Base-by-base conservation (phyloP, 2,329 filamentous ascomycete genomes). In the Cyphellophora attinorum region DNA sequence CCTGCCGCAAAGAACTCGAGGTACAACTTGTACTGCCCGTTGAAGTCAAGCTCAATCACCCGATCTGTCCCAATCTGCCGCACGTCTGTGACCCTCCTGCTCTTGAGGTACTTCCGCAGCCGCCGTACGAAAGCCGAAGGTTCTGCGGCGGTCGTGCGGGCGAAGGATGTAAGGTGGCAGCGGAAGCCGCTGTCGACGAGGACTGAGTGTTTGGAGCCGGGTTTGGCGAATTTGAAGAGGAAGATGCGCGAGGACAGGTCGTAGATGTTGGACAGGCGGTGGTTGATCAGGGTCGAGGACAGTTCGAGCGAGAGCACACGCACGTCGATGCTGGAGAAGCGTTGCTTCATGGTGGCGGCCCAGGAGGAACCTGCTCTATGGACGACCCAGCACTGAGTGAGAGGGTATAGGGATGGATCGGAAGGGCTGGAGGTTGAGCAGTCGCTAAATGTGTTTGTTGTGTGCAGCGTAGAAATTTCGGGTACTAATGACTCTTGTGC, bases 1-100 rank as follows among this genome's bases (percentile, higher is more conserved):
- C 91, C 91, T 34, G 84, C 83, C 1, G 91, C 89, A 55, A 94
- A 98, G 63, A 98, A 98, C 61, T 98, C 91, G 17, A 98, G 65
- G 55, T 85, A 95, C 14, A 98, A 59, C 27, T 81, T 72, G 55
- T 93, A 95, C 48, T 79, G 72, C 8, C 91, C 91, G 49, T 84
- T 93, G 56, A 98, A 95, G 50, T 82, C 74, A 35, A 98, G 77
- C 56, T 96, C 85, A 34, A 98, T 79, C 41, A 98, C 82, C 34
- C 91, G 75, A 57, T 98, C 91, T 2, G 88, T 95, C 31, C 91
- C 91, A 33, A 98, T 74, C 59, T 98, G 91, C 2, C 70, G 64
- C 6, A 98, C 75, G 0, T 74, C 69, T 0, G 89, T 94, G 38
- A 94, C 74, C 38, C 89, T 70, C 42, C 89, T 72, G 6, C 88